These are phyloP conservation scores for Colletotrichum tabaci DNA, from an alignment of 2,329 filamentous ascomycete genomes.

Conservation along the genomic window DNA sequence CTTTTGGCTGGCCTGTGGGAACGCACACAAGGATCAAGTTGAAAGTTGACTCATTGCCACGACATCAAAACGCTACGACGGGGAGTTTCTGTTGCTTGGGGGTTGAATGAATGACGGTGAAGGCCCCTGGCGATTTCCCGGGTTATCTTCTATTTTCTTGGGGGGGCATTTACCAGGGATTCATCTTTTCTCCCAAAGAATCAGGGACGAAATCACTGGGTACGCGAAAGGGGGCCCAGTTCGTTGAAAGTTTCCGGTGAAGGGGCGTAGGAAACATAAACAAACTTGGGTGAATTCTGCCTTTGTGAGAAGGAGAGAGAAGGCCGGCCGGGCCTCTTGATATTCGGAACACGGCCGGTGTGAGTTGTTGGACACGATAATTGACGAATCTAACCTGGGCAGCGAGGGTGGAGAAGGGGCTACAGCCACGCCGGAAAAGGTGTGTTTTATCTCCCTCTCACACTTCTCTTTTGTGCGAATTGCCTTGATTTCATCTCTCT, in stretches of 20 bases:
- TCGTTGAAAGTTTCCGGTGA: background rate
- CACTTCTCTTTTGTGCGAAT: background rate
- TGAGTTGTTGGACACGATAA: constrained; percentile 4
- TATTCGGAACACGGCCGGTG: background rate
- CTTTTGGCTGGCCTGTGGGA: background rate
- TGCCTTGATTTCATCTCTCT: background rate
- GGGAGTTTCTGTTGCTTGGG: background rate
- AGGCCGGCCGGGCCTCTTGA: too few relatives aligned
- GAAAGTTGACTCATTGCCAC: constrained; percentile 29
- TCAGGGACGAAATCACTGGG: background rate
- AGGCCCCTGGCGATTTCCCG: constrained; percentile 6
- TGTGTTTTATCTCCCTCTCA: too few relatives aligned
- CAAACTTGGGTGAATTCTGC: background rate
- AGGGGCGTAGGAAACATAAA: background rate
- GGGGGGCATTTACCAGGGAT: background rate
- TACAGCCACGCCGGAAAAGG: background rate
- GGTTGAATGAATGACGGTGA: constrained; percentile 28
- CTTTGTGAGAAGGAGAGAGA: background rate
- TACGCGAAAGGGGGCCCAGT: background rate
- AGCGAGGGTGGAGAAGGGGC: too few relatives aligned
- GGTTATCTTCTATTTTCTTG: background rate
- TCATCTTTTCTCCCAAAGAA: background rate
- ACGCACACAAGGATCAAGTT: background rate
- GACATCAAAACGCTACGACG: constrained; percentile 13
- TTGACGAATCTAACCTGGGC: background rate